Base-by-base conservation (phyloP, 2,329 filamentous ascomycete genomes). In the Colletotrichum lini region DNA sequence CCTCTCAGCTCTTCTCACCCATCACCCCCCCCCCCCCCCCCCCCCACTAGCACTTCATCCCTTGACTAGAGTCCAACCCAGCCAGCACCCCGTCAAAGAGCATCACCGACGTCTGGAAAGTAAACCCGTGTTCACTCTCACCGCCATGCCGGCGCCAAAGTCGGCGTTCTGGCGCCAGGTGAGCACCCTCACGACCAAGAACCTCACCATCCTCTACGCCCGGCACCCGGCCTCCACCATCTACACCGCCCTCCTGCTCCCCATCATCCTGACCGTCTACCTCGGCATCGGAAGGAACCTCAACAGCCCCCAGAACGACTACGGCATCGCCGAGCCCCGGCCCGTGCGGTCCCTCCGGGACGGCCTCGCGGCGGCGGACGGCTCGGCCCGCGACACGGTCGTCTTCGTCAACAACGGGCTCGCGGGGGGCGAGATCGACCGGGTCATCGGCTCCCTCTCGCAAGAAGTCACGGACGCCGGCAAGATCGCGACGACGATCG, bases 371-470 rank as follows among this genome's bases (percentile, higher is more conserved):
- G 58, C 56, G 9, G 64, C 68, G 6, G 30, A 30, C 30, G 64
- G 62, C 15, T 44, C 42, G 30, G 67, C 60, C 0, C 87, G 93
- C 72, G 82, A 93, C 75, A 94, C 89, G 60, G 84, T 98, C 9
- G 91, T 91, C 15, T 93, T 98, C 64, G 91, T 97, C 68, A 92
- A 97, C 79, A 94, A 90, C 80, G 93, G 92, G 8, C 82, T 89
- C 62, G 84, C 84, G 0, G 92, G 90, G 8, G 94, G 93, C n/a
- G 86, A 91, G 62, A 95, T 97, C 62, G 90, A 93, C 65, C 83
- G 83, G 12, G 90, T 96, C 10, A 94, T 97, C 72, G 84, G 88
- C 72, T 79, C 82, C 2, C 79, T 97, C 18, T 87, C 89, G 2
- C 60, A 73, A 2, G 69, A 72, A 12, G 74, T 79, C 26, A 63